phyloP scores from a whole-genome alignment of 345 rosid species.

The Litchi chinensis region DNA sequence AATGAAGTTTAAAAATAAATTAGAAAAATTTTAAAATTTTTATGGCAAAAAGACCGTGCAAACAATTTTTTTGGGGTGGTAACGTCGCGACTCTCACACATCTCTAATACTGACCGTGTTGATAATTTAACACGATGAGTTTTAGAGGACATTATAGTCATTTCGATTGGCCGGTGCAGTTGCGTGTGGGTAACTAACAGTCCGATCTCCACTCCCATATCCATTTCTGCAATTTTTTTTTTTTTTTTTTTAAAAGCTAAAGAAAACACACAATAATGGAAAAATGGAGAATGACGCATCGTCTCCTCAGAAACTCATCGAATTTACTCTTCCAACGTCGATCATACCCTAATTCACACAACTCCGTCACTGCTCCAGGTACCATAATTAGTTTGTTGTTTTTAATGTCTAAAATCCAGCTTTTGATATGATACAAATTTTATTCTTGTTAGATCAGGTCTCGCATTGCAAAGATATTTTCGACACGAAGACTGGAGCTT shows the following conservation, averaged over 20 bases:
- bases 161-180: too few relatives aligned
- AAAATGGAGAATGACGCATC: slow-evolving; percentile 49
- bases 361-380: slow-evolving; percentile 4
- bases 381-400: background rate
- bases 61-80: too few relatives aligned
- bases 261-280: slow-evolving; percentile 33
- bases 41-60: too few relatives aligned
- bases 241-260: background rate
- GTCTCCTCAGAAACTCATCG: slow-evolving; percentile 33
- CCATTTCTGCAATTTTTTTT: too few relatives aligned
- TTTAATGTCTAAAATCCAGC: background rate
- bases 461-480: background rate
- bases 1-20: too few relatives aligned
- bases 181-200: too few relatives aligned
- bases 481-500: background rate
- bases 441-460: background rate
- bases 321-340: slow-evolving; percentile 31
- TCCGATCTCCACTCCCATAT: too few relatives aligned
- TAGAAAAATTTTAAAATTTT: too few relatives aligned
- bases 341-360: slow-evolving; percentile 2
- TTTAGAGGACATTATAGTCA: too few relatives aligned
- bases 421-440: background rate
- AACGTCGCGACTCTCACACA: too few relatives aligned
- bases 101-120: too few relatives aligned
- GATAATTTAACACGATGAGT: too few relatives aligned